Conservation (phyloP, 768 basidiomycete species). For the Podaxis sp. region DNA sequence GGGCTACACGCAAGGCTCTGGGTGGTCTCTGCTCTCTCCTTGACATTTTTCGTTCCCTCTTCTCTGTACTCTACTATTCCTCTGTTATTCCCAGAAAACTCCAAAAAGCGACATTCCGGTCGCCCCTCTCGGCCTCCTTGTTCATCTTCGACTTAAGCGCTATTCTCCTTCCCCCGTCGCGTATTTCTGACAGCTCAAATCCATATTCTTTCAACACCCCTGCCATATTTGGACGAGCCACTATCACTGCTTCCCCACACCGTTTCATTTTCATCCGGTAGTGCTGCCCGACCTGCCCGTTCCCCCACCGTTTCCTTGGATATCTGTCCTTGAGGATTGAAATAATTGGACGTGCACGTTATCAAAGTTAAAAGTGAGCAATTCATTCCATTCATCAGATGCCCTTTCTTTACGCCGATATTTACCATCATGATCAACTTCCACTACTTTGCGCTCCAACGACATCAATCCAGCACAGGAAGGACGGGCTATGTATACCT, state of each 20-base stretch:
- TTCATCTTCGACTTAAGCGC: neutral
- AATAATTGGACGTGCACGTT: neutral
- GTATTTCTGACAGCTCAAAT: neutral
- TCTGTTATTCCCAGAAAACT: no score
- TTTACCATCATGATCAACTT: slow-evolving; percentile 5
- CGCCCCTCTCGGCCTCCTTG: neutral
- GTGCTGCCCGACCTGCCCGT: neutral
- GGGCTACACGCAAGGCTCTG: neutral
- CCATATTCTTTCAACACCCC: neutral
- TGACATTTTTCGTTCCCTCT: neutral
- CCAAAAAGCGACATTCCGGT: neutral
- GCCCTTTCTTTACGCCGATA: slow-evolving; percentile 1
- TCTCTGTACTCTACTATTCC: neutral
- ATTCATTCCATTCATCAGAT: neutral
- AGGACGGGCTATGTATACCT: slow-evolving; percentile 34
- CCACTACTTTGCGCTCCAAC: neutral
- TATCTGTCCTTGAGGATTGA: neutral
- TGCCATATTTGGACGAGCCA: neutral
- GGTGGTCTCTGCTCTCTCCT: neutral
- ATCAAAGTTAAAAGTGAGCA: neutral
- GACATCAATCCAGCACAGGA: slow-evolving; percentile 2
- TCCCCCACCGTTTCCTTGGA: neutral
- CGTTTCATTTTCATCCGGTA: neutral
- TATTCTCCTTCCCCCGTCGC: neutral
- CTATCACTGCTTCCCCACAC: neutral